Evolutionary conservation across 2,329 filamentous ascomycete species (phyloP).

Genomic region (Teratosphaeria nubilosa): DNA sequence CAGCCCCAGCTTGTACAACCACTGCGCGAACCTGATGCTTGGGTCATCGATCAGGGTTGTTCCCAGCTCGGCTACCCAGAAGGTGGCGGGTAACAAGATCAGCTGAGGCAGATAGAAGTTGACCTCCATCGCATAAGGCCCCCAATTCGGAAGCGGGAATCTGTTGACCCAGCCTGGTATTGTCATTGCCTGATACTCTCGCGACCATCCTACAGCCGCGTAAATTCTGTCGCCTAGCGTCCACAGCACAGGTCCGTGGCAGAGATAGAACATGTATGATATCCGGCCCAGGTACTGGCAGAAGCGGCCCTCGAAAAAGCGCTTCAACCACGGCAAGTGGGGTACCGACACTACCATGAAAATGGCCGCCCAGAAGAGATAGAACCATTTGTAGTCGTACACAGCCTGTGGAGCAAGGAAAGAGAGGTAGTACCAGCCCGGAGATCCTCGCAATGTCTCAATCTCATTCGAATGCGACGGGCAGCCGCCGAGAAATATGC

Average conservation of each 20-base stretch:
- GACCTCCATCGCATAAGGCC: constrained; percentile 52
- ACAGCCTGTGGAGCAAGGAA: constrained; percentile 34
- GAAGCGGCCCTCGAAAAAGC: constrained; percentile 49
- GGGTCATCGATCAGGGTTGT: constrained; percentile 51
- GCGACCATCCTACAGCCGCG: constrained; percentile 47
- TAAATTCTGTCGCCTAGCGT: constrained; percentile 54
- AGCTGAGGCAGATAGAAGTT: constrained; percentile 51
- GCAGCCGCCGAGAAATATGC: constrained; percentile 51
- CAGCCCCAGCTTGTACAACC: constrained; percentile 43
- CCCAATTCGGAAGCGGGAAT: constrained; percentile 44
- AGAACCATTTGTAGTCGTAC: constrained; percentile 25
- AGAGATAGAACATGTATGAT: constrained; percentile 53
- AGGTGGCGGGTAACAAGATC: constrained; percentile 49
- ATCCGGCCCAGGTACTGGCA: constrained; percentile 54
- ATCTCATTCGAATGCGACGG: constrained; percentile 45
- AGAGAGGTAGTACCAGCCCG: constrained; percentile 52
- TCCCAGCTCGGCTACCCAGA: constrained; percentile 48
- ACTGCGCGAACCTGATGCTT: constrained; percentile 46
- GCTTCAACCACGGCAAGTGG: constrained; percentile 48
- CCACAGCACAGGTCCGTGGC: constrained; percentile 54
- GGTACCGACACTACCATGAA: constrained; percentile 47
- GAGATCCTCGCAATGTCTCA: constrained; percentile 40
- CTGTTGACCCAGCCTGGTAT: constrained; percentile 49
- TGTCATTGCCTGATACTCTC: constrained; percentile 38
- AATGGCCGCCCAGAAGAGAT: constrained; percentile 37